phyloP scores from a whole-genome alignment of 345 rosid genomes.

The Kernera saxatilis region DNA sequence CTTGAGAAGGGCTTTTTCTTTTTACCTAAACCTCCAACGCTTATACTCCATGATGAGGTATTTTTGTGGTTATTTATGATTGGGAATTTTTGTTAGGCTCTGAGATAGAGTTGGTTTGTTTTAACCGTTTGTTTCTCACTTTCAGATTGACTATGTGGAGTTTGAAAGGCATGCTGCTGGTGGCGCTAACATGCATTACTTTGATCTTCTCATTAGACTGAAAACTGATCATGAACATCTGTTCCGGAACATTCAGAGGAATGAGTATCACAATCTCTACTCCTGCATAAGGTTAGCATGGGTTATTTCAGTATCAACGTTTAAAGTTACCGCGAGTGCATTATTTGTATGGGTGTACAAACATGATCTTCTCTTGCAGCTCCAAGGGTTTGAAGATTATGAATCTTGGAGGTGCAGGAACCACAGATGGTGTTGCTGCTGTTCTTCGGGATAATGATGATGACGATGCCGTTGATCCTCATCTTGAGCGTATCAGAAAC shows the following conservation, averaged over 20 bases:
- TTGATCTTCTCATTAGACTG: constrained; percentile 85
- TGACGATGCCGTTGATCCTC: constrained; percentile 90
- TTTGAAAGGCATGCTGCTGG: constrained; percentile 99
- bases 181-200: constrained; percentile 98
- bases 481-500: constrained; percentile 81
- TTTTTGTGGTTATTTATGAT: not conserved
- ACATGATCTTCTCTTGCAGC: constrained; percentile 37
- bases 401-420: constrained; percentile 68
- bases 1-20: constrained; percentile 98
- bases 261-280: constrained; percentile 86
- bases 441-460: constrained; percentile 65
- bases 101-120: not conserved
- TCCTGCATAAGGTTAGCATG: constrained; percentile 67
- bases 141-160: constrained; percentile 89
- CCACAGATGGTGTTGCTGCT: constrained; percentile 63
- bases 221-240: constrained; percentile 97
- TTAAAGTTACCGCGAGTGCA: constrained; percentile 4
- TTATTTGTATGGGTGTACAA: not conserved
- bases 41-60: constrained; percentile 98
- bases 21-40: constrained; percentile 96
- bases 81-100: not conserved
- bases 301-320: not conserved
- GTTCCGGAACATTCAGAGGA: constrained; percentile 93
- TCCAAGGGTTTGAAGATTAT: constrained; percentile 81
- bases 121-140: not conserved